A percentile compares a stretch with the other conserved stretches of the same genome.
Conservation (phyloP, 1,284 basidiomycete species). For the Ustilago hordei region DNA sequence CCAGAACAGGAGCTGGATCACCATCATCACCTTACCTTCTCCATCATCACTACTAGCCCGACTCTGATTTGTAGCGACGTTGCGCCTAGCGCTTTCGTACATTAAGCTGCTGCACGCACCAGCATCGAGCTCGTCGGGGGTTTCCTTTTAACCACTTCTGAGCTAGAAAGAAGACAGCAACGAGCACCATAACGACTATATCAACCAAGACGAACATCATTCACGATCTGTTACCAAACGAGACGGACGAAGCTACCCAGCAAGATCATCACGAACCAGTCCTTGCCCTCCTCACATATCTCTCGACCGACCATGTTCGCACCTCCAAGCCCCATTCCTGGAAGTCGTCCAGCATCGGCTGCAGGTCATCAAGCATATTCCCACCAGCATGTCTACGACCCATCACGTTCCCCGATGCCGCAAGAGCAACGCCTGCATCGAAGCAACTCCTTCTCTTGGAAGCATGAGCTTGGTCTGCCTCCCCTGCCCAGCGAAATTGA, state of each 20-base stretch:
- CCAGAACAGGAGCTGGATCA: not conserved
- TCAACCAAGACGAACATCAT: slow-evolving; percentile 3
- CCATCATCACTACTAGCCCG: slow-evolving; percentile 5
- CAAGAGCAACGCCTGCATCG: slow-evolving; percentile 12
- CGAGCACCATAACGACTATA: not conserved
- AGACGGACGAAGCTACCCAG: not conserved
- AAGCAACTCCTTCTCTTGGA: slow-evolving; percentile 54
- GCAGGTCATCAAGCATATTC: slow-evolving; percentile 24
- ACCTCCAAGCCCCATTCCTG: slow-evolving; percentile 32
- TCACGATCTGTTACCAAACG: slow-evolving; percentile 19
- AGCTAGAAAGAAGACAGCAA: not conserved
- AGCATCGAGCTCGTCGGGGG: not conserved
- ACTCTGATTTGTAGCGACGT: not conserved
- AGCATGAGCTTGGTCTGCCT: slow-evolving; percentile 52
- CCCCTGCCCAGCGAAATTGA: slow-evolving; percentile 56
- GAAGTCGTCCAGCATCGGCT: slow-evolving; percentile 44
- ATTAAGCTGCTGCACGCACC: not conserved
- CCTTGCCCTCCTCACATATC: too few relatives aligned
- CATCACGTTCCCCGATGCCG: slow-evolving; percentile 22
- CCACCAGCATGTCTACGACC: slow-evolving; percentile 30
- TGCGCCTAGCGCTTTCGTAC: slow-evolving; percentile 16
- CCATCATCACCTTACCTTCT: slow-evolving; percentile 8
- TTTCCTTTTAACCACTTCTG: not conserved
- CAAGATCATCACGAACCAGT: not conserved
- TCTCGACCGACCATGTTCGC: slow-evolving; percentile 42